Evolutionary conservation across 139 green algal species (phyloP).

Genomic region (Chlamydomonas sphaeroides): DNA sequence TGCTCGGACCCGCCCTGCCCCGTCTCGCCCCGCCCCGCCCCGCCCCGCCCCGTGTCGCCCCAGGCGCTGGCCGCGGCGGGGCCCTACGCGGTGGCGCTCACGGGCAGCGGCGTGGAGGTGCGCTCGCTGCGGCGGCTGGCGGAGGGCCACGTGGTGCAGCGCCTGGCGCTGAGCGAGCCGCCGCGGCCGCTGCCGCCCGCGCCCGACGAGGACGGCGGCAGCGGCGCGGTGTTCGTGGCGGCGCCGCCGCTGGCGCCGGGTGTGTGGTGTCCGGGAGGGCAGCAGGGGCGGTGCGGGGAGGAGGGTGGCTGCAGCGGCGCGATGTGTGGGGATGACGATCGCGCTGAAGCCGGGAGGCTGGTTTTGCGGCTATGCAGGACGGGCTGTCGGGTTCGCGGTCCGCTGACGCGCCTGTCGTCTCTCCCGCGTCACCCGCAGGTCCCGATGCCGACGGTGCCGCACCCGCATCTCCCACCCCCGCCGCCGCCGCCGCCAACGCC

Average conservation of each 20-base stretch:
- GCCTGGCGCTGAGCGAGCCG: constrained; percentile 43
- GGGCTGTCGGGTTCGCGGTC: no score
- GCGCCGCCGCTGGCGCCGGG: no score
- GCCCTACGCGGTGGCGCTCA: constrained; percentile 68
- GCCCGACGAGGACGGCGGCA: not conserved
- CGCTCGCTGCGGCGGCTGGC: constrained; percentile 36
- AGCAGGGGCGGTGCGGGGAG: constrained; percentile 7
- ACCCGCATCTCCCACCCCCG: no score
- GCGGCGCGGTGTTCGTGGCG: constrained; percentile 41
- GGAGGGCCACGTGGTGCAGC: constrained; percentile 53
- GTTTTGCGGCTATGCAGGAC: no score
- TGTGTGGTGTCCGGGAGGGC: not conserved
- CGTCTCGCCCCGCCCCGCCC: constrained; percentile 6
- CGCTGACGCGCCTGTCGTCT: no score
- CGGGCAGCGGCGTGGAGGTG: constrained; percentile 63
- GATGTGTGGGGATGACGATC: no score
- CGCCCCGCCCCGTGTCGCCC: not conserved
- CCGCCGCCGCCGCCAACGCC: no score
- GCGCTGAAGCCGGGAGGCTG: no score
- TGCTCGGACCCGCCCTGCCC: no score
- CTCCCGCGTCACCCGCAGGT: no score
- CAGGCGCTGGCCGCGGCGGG: constrained; percentile 48
- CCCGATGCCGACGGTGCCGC: no score
- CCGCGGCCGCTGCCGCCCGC: constrained; percentile 23
- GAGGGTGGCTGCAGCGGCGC: no score